phyloP scores from a whole-genome alignment of 2,329 filamentous ascomycete genomes.

The Xylariaceae sp. region DNA sequence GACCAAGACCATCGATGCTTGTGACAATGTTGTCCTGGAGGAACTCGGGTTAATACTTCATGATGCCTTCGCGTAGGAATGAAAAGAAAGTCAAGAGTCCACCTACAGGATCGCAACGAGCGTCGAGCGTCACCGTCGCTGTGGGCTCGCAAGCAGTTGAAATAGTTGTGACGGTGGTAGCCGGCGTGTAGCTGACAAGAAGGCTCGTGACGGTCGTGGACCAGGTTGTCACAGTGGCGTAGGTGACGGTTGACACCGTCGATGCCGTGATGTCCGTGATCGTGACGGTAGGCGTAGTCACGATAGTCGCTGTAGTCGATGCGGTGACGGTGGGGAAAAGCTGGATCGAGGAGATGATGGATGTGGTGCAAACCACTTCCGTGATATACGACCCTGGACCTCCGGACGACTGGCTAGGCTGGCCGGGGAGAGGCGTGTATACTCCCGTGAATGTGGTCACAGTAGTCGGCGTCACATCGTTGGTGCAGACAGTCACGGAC shows the following conservation, averaged over 20 bases:
- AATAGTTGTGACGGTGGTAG: slow-evolving; percentile 1
- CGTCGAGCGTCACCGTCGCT: slow-evolving; percentile 22
- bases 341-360: slow-evolving; percentile 11
- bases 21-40: slow-evolving; percentile 20
- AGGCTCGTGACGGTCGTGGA: slow-evolving; percentile 7
- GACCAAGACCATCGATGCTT: slow-evolving; percentile 16
- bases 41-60: background rate
- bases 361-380: slow-evolving; percentile 18
- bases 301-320: slow-evolving; percentile 26
- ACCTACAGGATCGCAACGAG: slow-evolving; percentile 24
- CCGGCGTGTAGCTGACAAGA: slow-evolving; percentile 15
- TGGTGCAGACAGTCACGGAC: slow-evolving; percentile 21
- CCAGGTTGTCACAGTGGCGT: slow-evolving; percentile 6
- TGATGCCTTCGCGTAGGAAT: background rate
- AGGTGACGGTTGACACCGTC: slow-evolving; percentile 21
- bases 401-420: slow-evolving; percentile 12
- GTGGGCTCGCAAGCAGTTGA: slow-evolving; percentile 16
- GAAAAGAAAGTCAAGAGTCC: background rate
- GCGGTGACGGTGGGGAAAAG: slow-evolving; percentile 15
- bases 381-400: slow-evolving; percentile 18
- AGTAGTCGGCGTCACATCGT: slow-evolving; percentile 15
- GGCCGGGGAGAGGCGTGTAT: slow-evolving; percentile 22
- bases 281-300: slow-evolving; percentile 31
- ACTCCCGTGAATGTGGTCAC: slow-evolving; percentile 25
- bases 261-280: slow-evolving; percentile 26